Evolutionary conservation across 495 filamentous ascomycete genomes (phyloP).

Genomic region (Aspergillus campestris): DNA sequence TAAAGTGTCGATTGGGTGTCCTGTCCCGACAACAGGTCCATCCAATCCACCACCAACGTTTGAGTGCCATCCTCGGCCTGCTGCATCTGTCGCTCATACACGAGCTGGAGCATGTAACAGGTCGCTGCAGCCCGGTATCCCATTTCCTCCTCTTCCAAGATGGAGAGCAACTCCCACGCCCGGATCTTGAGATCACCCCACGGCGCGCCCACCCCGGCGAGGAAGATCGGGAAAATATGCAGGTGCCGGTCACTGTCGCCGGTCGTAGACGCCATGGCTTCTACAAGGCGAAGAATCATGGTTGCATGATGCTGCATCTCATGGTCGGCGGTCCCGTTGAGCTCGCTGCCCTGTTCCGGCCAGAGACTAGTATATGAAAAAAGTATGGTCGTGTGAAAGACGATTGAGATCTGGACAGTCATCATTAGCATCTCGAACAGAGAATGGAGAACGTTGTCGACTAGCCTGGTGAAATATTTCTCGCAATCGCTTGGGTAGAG

Average conservation of each 20-base stretch:
- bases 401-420: conserved; percentile 26
- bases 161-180: conserved; percentile 42
- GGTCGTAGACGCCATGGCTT: conserved; percentile 16
- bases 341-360: conserved; percentile 34
- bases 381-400: conserved; percentile 43
- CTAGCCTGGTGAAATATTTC: conserved; percentile 42
- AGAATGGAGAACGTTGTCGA: not conserved
- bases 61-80: conserved; percentile 27
- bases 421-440: conserved; percentile 3
- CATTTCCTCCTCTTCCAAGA: conserved; percentile 42
- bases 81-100: conserved; percentile 42
- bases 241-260: conserved; percentile 35
- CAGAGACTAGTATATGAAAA: conserved; percentile 46
- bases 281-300: conserved; percentile 39
- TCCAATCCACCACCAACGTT: conserved; percentile 37
- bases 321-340: conserved; percentile 21
- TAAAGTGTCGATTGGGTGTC: conserved; percentile 39
- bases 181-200: conserved; percentile 37
- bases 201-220: conserved; percentile 41
- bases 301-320: conserved; percentile 35
- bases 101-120: conserved; percentile 38
- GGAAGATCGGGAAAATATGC: conserved; percentile 49
- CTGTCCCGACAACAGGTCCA: conserved; percentile 33
- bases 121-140: conserved; percentile 42
- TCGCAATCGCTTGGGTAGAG: conserved; percentile 31